Base-by-base conservation (phyloP, 331 rosid genomes). In the Quercus lobata region DNA sequence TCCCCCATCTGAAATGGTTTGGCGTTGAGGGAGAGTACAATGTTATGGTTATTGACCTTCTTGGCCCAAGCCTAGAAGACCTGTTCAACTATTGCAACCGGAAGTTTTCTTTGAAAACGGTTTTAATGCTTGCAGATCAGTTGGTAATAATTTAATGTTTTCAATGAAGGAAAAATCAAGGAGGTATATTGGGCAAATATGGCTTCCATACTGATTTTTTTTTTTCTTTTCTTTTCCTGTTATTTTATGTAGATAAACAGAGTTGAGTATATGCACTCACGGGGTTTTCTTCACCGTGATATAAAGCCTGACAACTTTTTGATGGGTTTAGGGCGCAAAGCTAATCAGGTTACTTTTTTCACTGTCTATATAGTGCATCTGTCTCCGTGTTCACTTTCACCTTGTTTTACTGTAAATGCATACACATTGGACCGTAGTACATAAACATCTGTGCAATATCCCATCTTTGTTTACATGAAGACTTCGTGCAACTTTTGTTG, bases 281-380 rank as follows among this genome's bases (percentile, higher is more conserved):
- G 93, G 57, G 98, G 99, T 49, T 96, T 96, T 82, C 97, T 96
- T 85, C 99, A 96, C 77, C 99, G 99, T 46, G 99, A 96, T 87
- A 96, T 96, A 86, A 96, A 96, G 93, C 99, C 99, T 21, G 99
- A 96, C 86, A 96, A 96, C 93, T 96, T 93, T 84, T 87, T 96
- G 83, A 96, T 96, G 99, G 99, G 99, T 78, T 86, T 96, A 68
- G 99, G 99, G 69, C 95, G 97, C 62, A 96, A 93, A 88, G 98
- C 98, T 78, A 96, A 96, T 86, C 99, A 96, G 97, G 99, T 96
- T 90, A 75, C 34, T 32, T 37, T 32, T 49, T 49, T 49, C 17
- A 0, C 18, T 0, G 37, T 19, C 22, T 76, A 46, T 14, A 29
- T 76, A 57, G 65, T 11, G 37, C 69, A 55, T 56, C 41, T 41